These are phyloP conservation scores for Leccinum subgranulosum DNA, from an alignment of 768 basidiomycete genomes.

Conservation along the genomic window DNA sequence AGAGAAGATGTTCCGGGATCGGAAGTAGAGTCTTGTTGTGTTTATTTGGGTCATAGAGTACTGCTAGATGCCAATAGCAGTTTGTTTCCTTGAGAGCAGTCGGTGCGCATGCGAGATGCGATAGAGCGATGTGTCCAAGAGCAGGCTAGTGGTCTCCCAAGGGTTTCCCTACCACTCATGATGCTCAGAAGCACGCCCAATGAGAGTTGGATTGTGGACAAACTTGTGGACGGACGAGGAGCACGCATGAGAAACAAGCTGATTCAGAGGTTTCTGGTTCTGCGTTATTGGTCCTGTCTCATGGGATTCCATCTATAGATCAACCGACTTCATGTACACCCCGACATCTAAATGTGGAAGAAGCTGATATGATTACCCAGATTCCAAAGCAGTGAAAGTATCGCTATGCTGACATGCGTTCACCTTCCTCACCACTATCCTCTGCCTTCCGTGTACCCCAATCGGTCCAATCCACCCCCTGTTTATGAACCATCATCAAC, in stretches of 20 bases:
- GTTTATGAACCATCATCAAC: slow-evolving; percentile 95
- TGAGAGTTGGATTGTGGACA: slow-evolving; percentile 79
- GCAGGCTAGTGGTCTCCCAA: slow-evolving; percentile 23
- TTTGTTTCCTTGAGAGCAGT: not conserved
- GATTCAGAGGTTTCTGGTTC: not conserved
- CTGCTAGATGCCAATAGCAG: not conserved
- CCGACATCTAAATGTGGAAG: not conserved
- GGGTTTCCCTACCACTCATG: slow-evolving; percentile 47
- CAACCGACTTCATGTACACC: no score
- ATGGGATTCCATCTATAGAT: no score
- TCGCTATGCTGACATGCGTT: not conserved
- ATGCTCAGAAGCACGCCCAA: slow-evolving; percentile 32
- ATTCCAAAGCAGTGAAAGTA: no score
- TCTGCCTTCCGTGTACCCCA: slow-evolving; percentile 34
- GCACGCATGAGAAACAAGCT: slow-evolving; percentile 67
- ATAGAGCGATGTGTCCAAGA: not conserved
- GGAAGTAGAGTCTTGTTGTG: slow-evolving; percentile 7
- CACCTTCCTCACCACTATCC: not conserved
- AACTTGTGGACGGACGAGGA: slow-evolving; percentile 81
- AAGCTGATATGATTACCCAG: not conserved
- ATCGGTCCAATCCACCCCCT: slow-evolving; percentile 71
- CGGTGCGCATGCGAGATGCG: not conserved
- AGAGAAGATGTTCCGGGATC: slow-evolving; percentile 68
- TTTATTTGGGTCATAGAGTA: not conserved
- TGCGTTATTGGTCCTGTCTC: no score